Base-by-base conservation (phyloP, 2,329 filamentous ascomycete species). In the Apiospora pterosperma region DNA sequence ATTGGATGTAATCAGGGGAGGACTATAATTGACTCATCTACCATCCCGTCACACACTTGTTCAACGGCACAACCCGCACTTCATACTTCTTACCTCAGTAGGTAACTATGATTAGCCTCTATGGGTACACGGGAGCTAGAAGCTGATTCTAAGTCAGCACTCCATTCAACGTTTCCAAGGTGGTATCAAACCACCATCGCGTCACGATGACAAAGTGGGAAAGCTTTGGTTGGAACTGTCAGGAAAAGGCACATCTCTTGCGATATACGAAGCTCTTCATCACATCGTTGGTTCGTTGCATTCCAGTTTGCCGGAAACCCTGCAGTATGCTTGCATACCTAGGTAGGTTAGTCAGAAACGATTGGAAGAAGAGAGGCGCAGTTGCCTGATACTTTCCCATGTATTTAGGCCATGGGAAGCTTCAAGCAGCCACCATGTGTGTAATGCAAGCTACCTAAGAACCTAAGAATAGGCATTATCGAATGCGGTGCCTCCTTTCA, bases 391-490 rank as follows among this genome's bases (percentile, higher is more conserved):
- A 55, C 48, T 34, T 55, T 55, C 48, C 48, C 48, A 55, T 25
- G 34, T 16, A 55, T 55, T 55, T 34, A 28, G 48, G 48, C 48
- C 48, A 55, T 55, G 48, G 28, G 16, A n/a, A 55, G n/a, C 19
- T 34, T 34, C 48, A 55, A 34, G 48, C 48, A 55, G 21, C 28
- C 48, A 34, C 48, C 48, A 34, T 55, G 28, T 34, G 34, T n/a
- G 48, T 31, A 10, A 55, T 55, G 48, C 48, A 34, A 55, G n/a
- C n/a, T n/a, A n/a, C n/a, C n/a, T n/a, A n/a, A n/a, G n/a, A n/a
- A n/a, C 64, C 64, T 62, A 66, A 65, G 60, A 67, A 67, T 66
- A 67, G 66, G 42, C 39, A 48, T 41, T 64, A 62, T 61, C 48
- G 52, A 63, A 65, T 62, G 65, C 64, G 58, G 66, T 67, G 61